These are phyloP conservation scores for Amanita rimosa DNA, from an alignment of 768 basidiomycete species.

Conservation along the genomic window DNA sequence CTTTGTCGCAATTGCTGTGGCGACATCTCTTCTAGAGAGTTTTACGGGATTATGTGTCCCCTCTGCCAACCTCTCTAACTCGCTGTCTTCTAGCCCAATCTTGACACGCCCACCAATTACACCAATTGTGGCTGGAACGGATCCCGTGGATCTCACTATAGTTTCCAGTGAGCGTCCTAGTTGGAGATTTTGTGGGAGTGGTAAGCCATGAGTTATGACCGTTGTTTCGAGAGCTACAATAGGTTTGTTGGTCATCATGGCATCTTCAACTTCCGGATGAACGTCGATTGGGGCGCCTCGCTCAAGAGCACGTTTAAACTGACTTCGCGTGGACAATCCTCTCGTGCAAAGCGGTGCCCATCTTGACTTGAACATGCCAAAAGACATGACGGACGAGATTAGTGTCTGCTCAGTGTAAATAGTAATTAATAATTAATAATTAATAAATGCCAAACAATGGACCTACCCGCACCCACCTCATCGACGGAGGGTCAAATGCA, in stretches of 20 bases:
- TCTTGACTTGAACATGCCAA: not conserved
- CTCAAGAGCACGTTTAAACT: slow-evolving; percentile 6
- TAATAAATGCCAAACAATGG: too few relatives aligned
- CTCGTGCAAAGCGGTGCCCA: not conserved
- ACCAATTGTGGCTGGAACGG: slow-evolving; percentile 88
- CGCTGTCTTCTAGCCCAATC: slow-evolving; percentile 58
- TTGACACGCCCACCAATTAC: slow-evolving; percentile 76
- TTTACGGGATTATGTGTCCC: slow-evolving; percentile 38
- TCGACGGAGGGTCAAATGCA: slow-evolving; percentile 33
- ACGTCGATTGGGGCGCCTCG: slow-evolving; percentile 43
- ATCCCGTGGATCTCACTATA: slow-evolving; percentile 63
- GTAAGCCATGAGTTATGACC: slow-evolving; percentile 88
- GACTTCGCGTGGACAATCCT: not conserved
- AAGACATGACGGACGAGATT: too few relatives aligned
- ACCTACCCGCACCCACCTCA: slow-evolving; percentile 17
- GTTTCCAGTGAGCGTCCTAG: slow-evolving; percentile 62
- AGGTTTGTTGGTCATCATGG: slow-evolving; percentile 50
- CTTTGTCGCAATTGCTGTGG: slow-evolving; percentile 53
- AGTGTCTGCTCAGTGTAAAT: too few relatives aligned
- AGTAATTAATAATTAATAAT: too few relatives aligned
- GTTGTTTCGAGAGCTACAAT: slow-evolving; percentile 91
- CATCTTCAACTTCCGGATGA: slow-evolving; percentile 77
- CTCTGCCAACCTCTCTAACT: slow-evolving; percentile 63
- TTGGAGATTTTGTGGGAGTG: slow-evolving; percentile 64
- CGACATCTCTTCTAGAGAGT: slow-evolving; percentile 75